Percentiles rank a stretch among this genome's conserved stretches.
Conservation (phyloP, 495 filamentous ascomycete genomes). For the Penicillium roqueforti region DNA sequence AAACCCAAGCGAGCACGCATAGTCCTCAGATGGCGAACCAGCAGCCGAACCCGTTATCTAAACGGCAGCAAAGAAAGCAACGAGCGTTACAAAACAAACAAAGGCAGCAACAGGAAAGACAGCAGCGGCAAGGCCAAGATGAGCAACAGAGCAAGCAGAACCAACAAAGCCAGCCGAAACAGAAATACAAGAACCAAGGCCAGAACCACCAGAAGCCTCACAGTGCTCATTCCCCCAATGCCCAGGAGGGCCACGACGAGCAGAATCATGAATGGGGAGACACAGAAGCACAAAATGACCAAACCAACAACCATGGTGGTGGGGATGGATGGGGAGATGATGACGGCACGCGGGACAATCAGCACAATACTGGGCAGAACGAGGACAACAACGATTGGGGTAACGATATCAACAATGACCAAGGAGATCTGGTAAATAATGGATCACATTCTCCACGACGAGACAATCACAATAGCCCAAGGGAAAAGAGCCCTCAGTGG, state of each 20-base stretch:
- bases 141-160: background rate
- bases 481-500: background rate
- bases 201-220: background rate
- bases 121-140: background rate
- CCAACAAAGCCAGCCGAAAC: background rate
- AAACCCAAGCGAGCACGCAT: background rate
- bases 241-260: background rate
- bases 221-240: background rate
- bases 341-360: background rate
- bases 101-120: background rate
- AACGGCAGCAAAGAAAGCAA: slow-evolving; percentile 4
- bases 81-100: background rate
- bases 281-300: background rate
- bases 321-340: background rate
- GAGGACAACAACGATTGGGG: background rate
- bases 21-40: background rate
- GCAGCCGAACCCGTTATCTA: background rate
- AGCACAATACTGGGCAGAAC: background rate
- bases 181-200: background rate
- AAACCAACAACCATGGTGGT: background rate
- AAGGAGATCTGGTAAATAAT: background rate
- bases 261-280: background rate
- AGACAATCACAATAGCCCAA: background rate
- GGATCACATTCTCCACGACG: background rate
- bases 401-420: background rate